Base-by-base conservation (phyloP, 495 filamentous ascomycete genomes). In the Aspergillus hancockii region DNA sequence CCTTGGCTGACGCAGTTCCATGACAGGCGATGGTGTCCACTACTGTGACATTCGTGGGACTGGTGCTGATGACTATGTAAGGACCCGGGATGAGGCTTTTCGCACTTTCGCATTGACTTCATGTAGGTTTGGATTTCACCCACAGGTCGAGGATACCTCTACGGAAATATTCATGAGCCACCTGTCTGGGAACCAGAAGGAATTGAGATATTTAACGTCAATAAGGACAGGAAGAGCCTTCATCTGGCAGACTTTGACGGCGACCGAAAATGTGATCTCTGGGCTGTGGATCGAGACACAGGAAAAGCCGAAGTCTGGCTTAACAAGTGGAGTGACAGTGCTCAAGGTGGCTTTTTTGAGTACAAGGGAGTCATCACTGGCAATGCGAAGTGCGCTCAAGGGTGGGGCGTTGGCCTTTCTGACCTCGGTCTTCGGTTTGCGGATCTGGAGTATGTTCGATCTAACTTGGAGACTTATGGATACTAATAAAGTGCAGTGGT, bases 221-320 rank as follows among this genome's bases (percentile, higher is more conserved):
- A 62, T 1, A 43, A 59, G 21, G 54, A 64, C 49, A 58, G 70
- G 3, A 68, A 68, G 34, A 63, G 62, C 28, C 13, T 73, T 21
- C 66, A 69, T 46, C 56, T 71, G 40, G 60, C 40, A 0, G 68
- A 71, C 58, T 73, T 62, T 53, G 54, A 73, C 57, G 68, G 68
- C 2, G 64, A 69, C 57, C 66, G 70, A 30, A 46, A 58, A 4
- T 67, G 63, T 59, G 70, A 73, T 47, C 61, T 73, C 46, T 54
- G 66, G 34, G 54, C 55, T 7, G 57, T 67, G 5, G 57, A 72
- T 36, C 52, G 63, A 30, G 28, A 50, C 38, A 61, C 52, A n/a
- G 58, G 62, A 4, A 14, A 52, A 41, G 59, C 61, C 10, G 46
- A 60, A 22, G 53, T 68, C 12, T 72, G 65, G 65, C n/a, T 59